Base-by-base conservation (phyloP, 805 yeast species). In the Ogataea methanolica region DNA sequence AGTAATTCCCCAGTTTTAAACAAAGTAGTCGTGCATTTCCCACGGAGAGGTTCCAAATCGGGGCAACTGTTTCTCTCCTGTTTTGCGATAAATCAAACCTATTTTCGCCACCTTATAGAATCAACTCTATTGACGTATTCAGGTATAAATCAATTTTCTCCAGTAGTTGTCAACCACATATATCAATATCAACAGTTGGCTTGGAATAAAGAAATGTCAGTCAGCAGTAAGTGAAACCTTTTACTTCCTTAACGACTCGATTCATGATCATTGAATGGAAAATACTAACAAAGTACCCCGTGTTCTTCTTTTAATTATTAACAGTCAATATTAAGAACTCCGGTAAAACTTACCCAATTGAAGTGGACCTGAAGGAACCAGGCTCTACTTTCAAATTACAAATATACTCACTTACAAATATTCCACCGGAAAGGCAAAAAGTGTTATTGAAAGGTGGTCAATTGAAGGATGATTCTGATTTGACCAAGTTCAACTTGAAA, bases 371-470 rank as follows among this genome's bases (percentile, higher is more conserved):
- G 5, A 60, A 59, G 11, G 81, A 79, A 46, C 74, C 80, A 2
- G 95, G 90, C 6, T 62, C 70, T 31, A 76, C 73, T 6, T 76
- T 87, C 65, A 92, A 90, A 63, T 67, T 72, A 41, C 82, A 83
- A 65, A 82, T 94, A 46, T 82, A 78, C 55, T 78, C 81, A 21
- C 64, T 80, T 48, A 92, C 98, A 2, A 80, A 80, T 49, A 88
- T 94, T 46, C 96, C 96, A n/a, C 79, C 82, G 1, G 85, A 80
- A 46, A 83, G 97, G 57, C 99, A 94, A 69, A 92, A 92, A 70
- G 84, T 91, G 51, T 75, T 94, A 62, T 79, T 89, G 44, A 90
- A 88, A 69, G 92, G 95, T 12, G 96, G 97, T 38, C 95, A 90
- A 64, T 69, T 94, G 58, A 75, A 76, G 46, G 92, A 89, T 66